Conservation (phyloP, 78 protist species). For the Dictyostelium capitatum region DNA sequence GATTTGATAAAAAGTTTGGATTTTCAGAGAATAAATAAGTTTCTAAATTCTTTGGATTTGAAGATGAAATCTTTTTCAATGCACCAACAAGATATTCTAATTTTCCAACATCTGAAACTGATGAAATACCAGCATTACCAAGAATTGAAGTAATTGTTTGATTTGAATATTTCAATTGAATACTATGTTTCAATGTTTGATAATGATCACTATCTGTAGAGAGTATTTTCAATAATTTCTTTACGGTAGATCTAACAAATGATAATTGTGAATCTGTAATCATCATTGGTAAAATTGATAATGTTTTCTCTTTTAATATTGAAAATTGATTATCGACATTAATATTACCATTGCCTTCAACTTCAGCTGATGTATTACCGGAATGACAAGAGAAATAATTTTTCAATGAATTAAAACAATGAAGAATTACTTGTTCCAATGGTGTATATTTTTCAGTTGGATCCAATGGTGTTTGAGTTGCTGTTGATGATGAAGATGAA, state of each 20-base stretch:
- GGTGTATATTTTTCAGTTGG: background rate
- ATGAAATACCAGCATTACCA: background rate
- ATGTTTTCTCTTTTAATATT: constrained; percentile 5
- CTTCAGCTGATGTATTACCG: too few species aligned
- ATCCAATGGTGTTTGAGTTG: background rate
- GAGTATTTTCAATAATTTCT: constrained; percentile 37
- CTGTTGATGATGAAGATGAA: too few species aligned
- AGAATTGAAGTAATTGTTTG: constrained; percentile 18
- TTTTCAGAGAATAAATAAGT: background rate
- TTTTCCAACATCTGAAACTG: background rate
- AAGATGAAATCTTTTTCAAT: constrained; percentile 39
- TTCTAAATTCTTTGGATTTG: constrained; percentile 5
- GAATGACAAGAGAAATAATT: constrained; percentile 30
- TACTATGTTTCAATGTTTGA: constrained; percentile 22
- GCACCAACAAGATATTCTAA: constrained; percentile 15
- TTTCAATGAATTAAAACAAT: constrained; percentile 13
- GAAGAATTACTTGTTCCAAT: constrained; percentile 22
- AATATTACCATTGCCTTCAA: too few species aligned
- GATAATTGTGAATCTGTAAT: constrained; percentile 57
- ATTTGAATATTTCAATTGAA: constrained; percentile 12
- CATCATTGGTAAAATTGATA: constrained; percentile 12
- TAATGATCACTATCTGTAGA: constrained; percentile 14
- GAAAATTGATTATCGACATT: too few species aligned
- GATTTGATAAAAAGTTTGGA: constrained; percentile 29
- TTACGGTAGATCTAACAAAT: constrained; percentile 33